A percentile compares a stretch with the other conserved stretches of the same genome.
Conservation (phyloP, 257 asterid genomes). For the Cordia subcordata region DNA sequence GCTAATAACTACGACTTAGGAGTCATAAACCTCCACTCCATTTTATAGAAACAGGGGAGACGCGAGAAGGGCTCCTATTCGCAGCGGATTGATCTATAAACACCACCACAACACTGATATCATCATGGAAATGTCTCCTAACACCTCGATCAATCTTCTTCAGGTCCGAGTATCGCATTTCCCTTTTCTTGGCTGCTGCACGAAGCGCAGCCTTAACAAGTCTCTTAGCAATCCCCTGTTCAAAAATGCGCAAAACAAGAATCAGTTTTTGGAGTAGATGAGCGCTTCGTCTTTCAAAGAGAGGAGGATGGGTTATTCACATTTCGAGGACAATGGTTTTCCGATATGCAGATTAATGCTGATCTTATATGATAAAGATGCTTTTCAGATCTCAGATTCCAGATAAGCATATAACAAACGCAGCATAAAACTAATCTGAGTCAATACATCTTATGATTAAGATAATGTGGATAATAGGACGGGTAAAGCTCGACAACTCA, state of each 20-base stretch:
- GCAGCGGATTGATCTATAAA: slow-evolving; percentile 47
- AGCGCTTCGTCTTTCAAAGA: too few species aligned
- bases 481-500: too few species aligned
- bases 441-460: too few species aligned
- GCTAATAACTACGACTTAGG: slow-evolving; percentile 26
- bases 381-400: too few species aligned
- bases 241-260: not conserved
- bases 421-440: too few species aligned
- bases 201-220: slow-evolving; percentile 73
- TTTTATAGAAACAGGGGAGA: slow-evolving; percentile 40
- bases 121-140: slow-evolving; percentile 96
- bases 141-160: slow-evolving; percentile 88
- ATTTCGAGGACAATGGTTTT: too few species aligned
- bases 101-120: slow-evolving; percentile 75
- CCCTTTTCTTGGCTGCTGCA: slow-evolving; percentile 89
- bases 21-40: slow-evolving; percentile 39
- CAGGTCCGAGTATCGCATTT: slow-evolving; percentile 84
- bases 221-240: slow-evolving; percentile 75
- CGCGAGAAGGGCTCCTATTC: slow-evolving; percentile 24
- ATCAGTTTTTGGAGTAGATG: not conserved
- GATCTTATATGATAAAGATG: too few species aligned
- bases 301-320: too few species aligned
- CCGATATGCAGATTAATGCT: too few species aligned
- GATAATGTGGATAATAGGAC: too few species aligned
- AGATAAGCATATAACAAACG: too few species aligned